Base-by-base conservation (phyloP, 345 rosid genomes). In the Ailanthus altissimus region DNA sequence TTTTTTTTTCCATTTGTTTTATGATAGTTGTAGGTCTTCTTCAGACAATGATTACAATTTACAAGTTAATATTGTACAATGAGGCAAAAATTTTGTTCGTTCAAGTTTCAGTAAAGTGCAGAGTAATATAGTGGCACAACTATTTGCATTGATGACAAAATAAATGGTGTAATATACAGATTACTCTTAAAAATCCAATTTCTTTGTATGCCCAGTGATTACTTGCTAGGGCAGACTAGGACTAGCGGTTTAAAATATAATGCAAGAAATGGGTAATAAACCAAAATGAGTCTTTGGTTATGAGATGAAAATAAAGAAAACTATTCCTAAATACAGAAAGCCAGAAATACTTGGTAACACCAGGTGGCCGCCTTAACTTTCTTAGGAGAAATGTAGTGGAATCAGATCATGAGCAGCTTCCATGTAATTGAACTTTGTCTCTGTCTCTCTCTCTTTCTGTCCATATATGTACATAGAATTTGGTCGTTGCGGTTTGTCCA, bases 1-100 rank as follows among this genome's bases (percentile, higher is more conserved):
- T 61, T 61, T 50, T n/a, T 73, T 1, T n/a, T n/a, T n/a, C n/a
- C n/a, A n/a, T 21, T 51, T 42, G 5, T 23, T 50, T 53, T 18
- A 2, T 18, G 46, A 4, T 28, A 49, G 68, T 49, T 5, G 6
- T 69, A 61, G 59, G 77, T 50, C 2, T 50, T 46, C 14, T 32
- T 47, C 49, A 0, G 60, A 75, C 71, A 21, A 23, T n/a, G 21
- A 65, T 49, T 51, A 28, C 38, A 10, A 32, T 32, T 32, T 32
- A 32, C 38, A 36, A 53, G 23, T 50, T 25, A 21, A 23, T 64
- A 66, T 51, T 51, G 51, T 64, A 25, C 51, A 74, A 75, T 21
- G 71, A 53, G 72, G 78, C 75, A 50, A 65, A 61, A 74, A 23
- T 65, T 75, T 51, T 64, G 78, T 75, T 38, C 14, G 3, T 40